A percentile compares a stretch with the other conserved stretches of the same genome.
Evolutionary conservation across 176 grass and related monocot genomes (phyloP).

Genomic region (Carex scoparia): DNA sequence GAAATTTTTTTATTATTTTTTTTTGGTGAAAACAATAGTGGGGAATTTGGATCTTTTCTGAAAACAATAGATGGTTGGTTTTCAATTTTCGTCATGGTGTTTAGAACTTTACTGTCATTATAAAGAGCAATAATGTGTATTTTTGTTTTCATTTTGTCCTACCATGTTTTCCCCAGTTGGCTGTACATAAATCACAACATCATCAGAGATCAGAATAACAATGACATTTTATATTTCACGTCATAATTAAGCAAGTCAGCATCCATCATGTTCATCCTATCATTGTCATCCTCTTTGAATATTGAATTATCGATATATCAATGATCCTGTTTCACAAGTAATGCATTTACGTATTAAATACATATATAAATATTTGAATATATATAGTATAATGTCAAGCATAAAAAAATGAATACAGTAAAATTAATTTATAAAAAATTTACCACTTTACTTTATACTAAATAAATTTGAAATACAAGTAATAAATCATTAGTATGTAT

Average conservation of each 20-base stretch:
- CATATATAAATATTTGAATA: too few species aligned
- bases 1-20: neutral
- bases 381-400: too few species aligned
- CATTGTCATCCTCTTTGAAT: neutral
- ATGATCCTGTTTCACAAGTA: too few species aligned
- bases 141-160: neutral
- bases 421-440: too few species aligned
- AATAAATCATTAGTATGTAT: too few species aligned
- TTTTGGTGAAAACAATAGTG: neutral
- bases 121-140: neutral
- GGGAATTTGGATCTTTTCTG: neutral
- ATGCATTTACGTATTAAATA: too few species aligned
- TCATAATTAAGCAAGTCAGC: neutral
- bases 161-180: neutral
- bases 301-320: too few species aligned
- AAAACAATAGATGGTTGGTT: neutral
- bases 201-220: slow-evolving; percentile 8
- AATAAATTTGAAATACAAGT: too few species aligned
- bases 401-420: too few species aligned
- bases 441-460: too few species aligned
- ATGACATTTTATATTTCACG: neutral
- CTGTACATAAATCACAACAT: neutral
- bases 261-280: slow-evolving; percentile 41
- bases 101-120: neutral
- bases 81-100: too few species aligned